Evolutionary conservation across 2,329 filamentous ascomycete genomes (phyloP).

Genomic region (Epichloe uncinata): DNA sequence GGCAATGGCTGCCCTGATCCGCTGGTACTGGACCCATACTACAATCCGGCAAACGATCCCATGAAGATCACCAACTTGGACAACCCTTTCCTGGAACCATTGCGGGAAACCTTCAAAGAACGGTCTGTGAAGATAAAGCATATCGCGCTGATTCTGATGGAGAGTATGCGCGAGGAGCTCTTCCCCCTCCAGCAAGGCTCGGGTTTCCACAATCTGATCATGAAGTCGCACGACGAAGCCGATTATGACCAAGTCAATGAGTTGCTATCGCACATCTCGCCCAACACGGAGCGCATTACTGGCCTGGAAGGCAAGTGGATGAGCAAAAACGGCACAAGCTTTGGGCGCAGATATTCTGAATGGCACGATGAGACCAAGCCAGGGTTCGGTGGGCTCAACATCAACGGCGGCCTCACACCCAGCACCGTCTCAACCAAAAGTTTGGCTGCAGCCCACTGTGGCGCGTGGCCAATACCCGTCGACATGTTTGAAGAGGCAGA

Average conservation of each 20-base stretch:
- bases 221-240: slow-evolving; percentile 20
- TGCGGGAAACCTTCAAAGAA: slow-evolving; percentile 13
- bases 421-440: slow-evolving; percentile 31
- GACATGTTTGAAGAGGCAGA: slow-evolving; percentile 28
- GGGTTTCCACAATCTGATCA: slow-evolving; percentile 21
- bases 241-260: slow-evolving; percentile 10
- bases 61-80: slow-evolving; percentile 27
- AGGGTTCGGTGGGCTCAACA: slow-evolving; percentile 25
- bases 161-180: slow-evolving; percentile 31
- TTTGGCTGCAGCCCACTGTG: slow-evolving; percentile 26
- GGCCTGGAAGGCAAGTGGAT: slow-evolving; percentile 10
- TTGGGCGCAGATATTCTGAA: neutral
- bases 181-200: slow-evolving; percentile 28
- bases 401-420: slow-evolving; percentile 25
- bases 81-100: slow-evolving; percentile 16
- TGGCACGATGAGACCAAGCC: slow-evolving; percentile 9
- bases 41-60: slow-evolving; percentile 23
- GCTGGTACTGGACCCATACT: slow-evolving; percentile 10
- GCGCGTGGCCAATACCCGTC: slow-evolving; percentile 25
- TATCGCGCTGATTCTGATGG: slow-evolving; percentile 26
- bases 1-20: slow-evolving; percentile 2
- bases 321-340: slow-evolving; percentile 6
- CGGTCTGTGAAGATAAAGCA: slow-evolving; percentile 26
- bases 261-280: slow-evolving; percentile 12
- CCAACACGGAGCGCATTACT: slow-evolving; percentile 13